Evolutionary conservation across 495 filamentous ascomycete genomes (phyloP), one percentile per base, ranked within the genome.

Genomic region (Daldinia vernicosa): DNA sequence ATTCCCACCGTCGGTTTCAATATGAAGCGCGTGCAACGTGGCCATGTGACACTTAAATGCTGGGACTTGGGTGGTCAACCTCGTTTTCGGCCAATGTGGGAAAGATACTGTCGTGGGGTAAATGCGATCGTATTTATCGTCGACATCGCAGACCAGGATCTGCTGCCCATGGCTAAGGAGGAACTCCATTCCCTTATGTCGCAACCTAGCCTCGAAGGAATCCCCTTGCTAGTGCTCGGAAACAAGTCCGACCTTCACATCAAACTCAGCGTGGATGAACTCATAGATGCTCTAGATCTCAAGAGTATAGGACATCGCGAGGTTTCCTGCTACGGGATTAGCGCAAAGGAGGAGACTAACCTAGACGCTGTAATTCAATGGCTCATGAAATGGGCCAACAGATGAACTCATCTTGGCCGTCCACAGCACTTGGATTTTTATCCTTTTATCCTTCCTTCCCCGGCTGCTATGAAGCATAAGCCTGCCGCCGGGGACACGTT

Each of bases 1-100:
- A 98, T 99, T 75, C 95, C 95, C 56, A 99, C 95, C 12, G 95
- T 99, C 72, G 95, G 95, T 69, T 98, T 98, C 84, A 98, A 98
- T 81, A 97, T 97, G 88, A 98, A 99, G 87, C 89, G 92, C 67
- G 93, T 99, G 70, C 94, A 98, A 82, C 95, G 95, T 76, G 95
- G 95, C 70, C 95, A 99, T 89, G 95, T 99, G 77, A 98, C 95
- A 66, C 85, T 99, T 78, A 98, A 98, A 84, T 99, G 95, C 78
- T 99, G 95, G 95, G 95, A 99, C 84, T 86, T 99, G 70, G 95
- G 95, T 66, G 95, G 95, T 27, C 95, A 99, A 84, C 95, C 95
- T 75, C 89, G 95, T 70, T 99, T 98, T 82, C 92, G 95, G 70
- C 91, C 93, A 66, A 99, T 99, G 95, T 99, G 95, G 95, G 95